A percentile compares a stretch with the other conserved stretches of the same genome.
phyloP scores from a whole-genome alignment of 768 basidiomycete genomes.

The Calocybe gangraenosa region DNA sequence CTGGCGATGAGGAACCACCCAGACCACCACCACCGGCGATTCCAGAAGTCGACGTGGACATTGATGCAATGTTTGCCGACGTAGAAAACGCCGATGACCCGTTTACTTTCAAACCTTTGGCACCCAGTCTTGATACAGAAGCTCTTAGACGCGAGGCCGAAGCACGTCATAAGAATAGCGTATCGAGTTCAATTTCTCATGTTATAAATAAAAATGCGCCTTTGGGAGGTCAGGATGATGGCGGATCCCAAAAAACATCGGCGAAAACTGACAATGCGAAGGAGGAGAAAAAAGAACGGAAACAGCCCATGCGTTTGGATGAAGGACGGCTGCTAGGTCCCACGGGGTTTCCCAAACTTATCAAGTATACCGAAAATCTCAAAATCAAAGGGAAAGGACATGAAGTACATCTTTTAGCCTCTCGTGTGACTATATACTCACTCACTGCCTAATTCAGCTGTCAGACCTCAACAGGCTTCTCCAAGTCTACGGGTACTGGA shows the following conservation, averaged over 20 bases:
- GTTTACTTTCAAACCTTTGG: slow-evolving; percentile 42
- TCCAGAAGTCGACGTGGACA: slow-evolving; percentile 45
- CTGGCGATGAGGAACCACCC: slow-evolving; percentile 44
- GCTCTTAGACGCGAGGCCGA: slow-evolving; percentile 53
- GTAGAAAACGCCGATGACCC: slow-evolving; percentile 32
- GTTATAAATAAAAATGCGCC: slow-evolving; percentile 49
- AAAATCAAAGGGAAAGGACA: slow-evolving; percentile 86
- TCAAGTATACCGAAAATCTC: slow-evolving; percentile 74
- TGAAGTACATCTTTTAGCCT: slow-evolving; percentile 53
- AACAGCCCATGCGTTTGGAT: slow-evolving; percentile 60
- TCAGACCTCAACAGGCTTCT: slow-evolving; percentile 78
- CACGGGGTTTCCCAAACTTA: slow-evolving; percentile 76
- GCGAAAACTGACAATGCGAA: slow-evolving; percentile 22
- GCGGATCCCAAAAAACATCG: slow-evolving; percentile 21
- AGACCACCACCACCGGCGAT: slow-evolving; percentile 26
- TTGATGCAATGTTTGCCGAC: slow-evolving; percentile 37
- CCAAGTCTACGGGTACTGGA: slow-evolving; percentile 90
- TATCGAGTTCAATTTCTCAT: slow-evolving; percentile 35
- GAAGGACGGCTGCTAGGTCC: slow-evolving; percentile 69
- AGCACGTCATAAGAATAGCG: slow-evolving; percentile 35
- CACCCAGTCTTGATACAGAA: slow-evolving; percentile 48
- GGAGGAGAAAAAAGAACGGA: slow-evolving; percentile 38
- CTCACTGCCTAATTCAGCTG: slow-evolving; percentile 39
- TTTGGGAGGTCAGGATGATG: slow-evolving; percentile 28
- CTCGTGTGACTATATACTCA: not conserved